Conservation (phyloP, 164 flowering plant genomes). For the Vitis amurensis region DNA sequence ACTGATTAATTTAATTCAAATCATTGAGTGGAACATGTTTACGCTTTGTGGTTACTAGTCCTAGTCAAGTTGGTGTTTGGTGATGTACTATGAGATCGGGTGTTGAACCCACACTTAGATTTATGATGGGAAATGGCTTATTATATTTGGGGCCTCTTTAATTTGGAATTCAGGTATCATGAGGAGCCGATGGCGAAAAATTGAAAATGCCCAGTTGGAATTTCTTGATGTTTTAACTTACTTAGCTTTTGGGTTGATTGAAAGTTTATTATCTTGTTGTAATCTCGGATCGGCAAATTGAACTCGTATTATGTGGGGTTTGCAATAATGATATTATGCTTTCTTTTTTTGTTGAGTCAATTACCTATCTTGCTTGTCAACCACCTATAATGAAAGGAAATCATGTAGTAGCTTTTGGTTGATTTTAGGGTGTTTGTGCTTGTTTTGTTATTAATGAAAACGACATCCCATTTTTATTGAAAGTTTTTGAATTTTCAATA, state of each 20-base stretch:
- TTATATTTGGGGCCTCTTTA: conserved; percentile 3
- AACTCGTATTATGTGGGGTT: no score
- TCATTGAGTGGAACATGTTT: background rate
- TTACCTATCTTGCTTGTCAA: conserved; percentile 13
- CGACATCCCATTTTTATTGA: no score
- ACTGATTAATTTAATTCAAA: no score
- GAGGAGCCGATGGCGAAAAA: conserved; percentile 2
- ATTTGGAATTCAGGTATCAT: conserved; percentile 3
- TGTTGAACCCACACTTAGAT: background rate
- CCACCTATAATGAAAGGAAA: conserved; percentile 7
- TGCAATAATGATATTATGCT: no score
- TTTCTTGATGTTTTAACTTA: background rate
- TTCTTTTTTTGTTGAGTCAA: conserved; percentile 3
- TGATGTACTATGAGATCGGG: background rate
- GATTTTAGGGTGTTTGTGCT: background rate
- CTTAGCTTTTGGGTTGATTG: conserved; percentile 4
- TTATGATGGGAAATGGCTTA: background rate
- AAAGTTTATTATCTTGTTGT: no score
- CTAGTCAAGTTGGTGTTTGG: conserved; percentile 7
- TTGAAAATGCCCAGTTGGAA: background rate
- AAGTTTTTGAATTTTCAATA: no score
- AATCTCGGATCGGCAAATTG: no score
- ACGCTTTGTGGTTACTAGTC: conserved; percentile 5
- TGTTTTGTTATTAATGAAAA: no score
- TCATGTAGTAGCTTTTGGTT: no score